Evolutionary conservation across 2,329 filamentous ascomycete species (phyloP).

Genomic region (Gnomoniopsis sp.): DNA sequence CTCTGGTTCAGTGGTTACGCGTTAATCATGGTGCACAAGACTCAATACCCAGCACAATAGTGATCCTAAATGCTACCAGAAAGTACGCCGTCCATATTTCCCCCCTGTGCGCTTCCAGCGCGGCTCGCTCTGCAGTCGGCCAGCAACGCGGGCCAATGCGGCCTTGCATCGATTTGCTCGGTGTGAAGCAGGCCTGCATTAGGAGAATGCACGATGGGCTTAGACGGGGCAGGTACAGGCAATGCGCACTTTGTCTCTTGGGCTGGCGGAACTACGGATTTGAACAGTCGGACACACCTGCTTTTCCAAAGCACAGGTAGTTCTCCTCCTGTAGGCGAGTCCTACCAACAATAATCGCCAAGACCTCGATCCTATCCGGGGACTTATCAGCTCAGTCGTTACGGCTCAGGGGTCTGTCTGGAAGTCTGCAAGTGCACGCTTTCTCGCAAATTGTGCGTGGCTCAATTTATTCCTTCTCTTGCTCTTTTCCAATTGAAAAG

Average conservation of each 20-base stretch:
- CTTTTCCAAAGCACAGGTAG: too few relatives aligned
- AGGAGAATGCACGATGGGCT: slow-evolving; percentile 10
- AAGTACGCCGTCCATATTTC: not conserved
- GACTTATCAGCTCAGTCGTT: not conserved
- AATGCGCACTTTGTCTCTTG: not conserved
- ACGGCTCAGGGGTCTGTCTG: not conserved
- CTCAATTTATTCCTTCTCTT: not conserved
- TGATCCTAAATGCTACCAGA: not conserved
- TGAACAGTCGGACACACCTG: not conserved
- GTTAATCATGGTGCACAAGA: too few relatives aligned
- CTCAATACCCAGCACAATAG: not conserved
- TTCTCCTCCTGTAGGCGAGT: too few relatives aligned
- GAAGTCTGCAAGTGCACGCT: not conserved
- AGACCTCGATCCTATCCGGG: not conserved
- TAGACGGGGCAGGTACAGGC: not conserved
- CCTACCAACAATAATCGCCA: too few relatives aligned
- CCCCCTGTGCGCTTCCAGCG: not conserved
- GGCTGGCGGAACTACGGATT: not conserved
- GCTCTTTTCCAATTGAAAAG: not conserved
- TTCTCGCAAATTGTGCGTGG: not conserved
- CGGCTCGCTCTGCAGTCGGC: not conserved
- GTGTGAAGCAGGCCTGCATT: slow-evolving; percentile 10
- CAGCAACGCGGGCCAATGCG: slow-evolving; percentile 10
- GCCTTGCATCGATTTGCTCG: slow-evolving; percentile 13
- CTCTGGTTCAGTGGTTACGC: not conserved